phyloP scores from a whole-genome alignment of 225 moss, liverwort and hornwort genomes.

The Asterella californica region DNA sequence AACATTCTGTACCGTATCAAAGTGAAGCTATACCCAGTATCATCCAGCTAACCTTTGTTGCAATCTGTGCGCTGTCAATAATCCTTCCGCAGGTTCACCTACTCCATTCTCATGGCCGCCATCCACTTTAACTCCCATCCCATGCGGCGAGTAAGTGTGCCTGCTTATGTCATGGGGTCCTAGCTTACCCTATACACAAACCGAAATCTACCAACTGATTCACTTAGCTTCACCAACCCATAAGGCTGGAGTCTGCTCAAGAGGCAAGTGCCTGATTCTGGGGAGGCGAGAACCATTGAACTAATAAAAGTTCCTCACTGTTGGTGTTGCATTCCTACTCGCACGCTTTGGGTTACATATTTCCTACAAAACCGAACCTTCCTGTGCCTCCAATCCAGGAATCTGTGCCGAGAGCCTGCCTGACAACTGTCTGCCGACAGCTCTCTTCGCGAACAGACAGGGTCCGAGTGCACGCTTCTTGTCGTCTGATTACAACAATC shows the following conservation, averaged over 20 bases:
- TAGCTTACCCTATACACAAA: constrained; percentile 36
- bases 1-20: constrained; percentile 11
- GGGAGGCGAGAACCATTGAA: constrained; percentile 18
- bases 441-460: constrained; percentile 1
- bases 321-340: constrained; percentile 20
- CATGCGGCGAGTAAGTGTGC: not conserved
- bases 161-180: constrained; percentile 27
- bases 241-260: constrained; percentile 16
- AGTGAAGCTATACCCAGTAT: constrained; percentile 8
- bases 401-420: not conserved
- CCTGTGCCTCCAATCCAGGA: not conserved
- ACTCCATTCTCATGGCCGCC: not conserved
- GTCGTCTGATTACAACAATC: not conserved
- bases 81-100: constrained; percentile 1
- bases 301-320: constrained; percentile 9
- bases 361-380: constrained; percentile 28
- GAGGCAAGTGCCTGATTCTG: constrained; percentile 10
- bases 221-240: constrained; percentile 15
- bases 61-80: not conserved
- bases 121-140: not conserved
- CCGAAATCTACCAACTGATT: constrained; percentile 23
- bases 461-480: not conserved
- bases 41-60: not conserved
- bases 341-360: constrained; percentile 13
- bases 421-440: not conserved